Evolutionary conservation across 1,284 basidiomycete species (phyloP).

Genomic region (Cutaneotrichosporon sp.): DNA sequence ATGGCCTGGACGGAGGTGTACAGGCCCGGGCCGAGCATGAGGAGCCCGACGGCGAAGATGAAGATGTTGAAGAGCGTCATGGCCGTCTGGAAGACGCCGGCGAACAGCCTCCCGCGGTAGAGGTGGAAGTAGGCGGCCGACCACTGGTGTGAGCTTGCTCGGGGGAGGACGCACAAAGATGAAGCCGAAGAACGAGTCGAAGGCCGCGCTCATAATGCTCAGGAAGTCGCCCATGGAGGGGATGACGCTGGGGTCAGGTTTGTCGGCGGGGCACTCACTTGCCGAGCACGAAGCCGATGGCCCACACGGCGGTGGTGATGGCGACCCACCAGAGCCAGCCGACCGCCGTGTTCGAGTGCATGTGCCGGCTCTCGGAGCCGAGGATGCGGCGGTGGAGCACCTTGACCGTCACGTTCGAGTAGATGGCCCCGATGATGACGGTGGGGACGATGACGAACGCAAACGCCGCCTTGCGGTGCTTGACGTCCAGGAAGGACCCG

Average conservation of each 20-base stretch:
- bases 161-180: constrained; percentile 44
- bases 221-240: constrained; percentile 58
- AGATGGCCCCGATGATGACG: constrained; percentile 48
- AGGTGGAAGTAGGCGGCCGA: constrained; percentile 55
- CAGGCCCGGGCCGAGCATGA: constrained; percentile 57
- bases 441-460: constrained; percentile 48
- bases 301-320: constrained; percentile 63
- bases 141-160: constrained; percentile 35
- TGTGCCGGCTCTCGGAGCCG: constrained; percentile 56
- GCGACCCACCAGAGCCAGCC: constrained; percentile 64
- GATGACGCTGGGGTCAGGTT: constrained; percentile 26
- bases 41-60: constrained; percentile 52
- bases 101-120: constrained; percentile 47
- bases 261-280: constrained; percentile 43
- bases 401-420: constrained; percentile 48
- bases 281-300: constrained; percentile 64
- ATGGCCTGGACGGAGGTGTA: constrained; percentile 58
- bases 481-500: constrained; percentile 46
- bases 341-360: constrained; percentile 60
- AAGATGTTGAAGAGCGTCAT: constrained; percentile 50
- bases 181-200: constrained; percentile 48
- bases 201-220: constrained; percentile 48
- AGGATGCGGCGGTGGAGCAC: constrained; percentile 52
- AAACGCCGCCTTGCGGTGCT: constrained; percentile 59
- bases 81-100: constrained; percentile 29